Evolutionary conservation across 106 monocot genomes (phyloP).

Genomic region (Platanthera guangdongensis): DNA sequence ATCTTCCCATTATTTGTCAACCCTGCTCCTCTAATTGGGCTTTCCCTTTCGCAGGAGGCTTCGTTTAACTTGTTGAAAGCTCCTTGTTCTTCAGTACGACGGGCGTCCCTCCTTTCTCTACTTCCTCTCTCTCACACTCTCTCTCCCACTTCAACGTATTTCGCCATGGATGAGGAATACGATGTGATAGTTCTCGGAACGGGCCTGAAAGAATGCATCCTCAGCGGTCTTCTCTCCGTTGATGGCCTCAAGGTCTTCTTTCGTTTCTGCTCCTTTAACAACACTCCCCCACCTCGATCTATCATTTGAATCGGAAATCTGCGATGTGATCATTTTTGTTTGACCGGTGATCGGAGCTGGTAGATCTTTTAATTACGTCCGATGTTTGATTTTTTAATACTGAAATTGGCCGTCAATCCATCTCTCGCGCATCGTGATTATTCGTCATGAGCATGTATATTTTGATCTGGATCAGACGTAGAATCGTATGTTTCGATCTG

Average conservation of each 20-base stretch:
- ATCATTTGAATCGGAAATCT: slow-evolving; percentile 1
- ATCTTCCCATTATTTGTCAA: neutral
- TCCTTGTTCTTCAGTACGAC: neutral
- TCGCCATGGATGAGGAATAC: slow-evolving; percentile 86
- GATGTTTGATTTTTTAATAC: neutral
- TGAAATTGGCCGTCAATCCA: neutral
- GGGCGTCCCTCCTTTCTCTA: neutral
- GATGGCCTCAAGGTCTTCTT: slow-evolving; percentile 72
- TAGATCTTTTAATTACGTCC: neutral
- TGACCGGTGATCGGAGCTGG: neutral
- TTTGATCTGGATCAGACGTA: neutral
- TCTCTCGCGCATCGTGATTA: neutral
- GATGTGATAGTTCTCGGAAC: slow-evolving; percentile 89
- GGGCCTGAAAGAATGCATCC: slow-evolving; percentile 91
- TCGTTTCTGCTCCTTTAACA: neutral
- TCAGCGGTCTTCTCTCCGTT: slow-evolving; percentile 91
- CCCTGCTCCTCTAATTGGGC: neutral
- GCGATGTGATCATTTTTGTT: neutral
- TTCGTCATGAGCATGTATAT: neutral
- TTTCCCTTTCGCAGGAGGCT: neutral
- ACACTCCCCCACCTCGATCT: neutral
- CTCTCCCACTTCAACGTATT: neutral
- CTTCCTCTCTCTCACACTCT: neutral
- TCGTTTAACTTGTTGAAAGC: neutral
- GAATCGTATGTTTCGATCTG: neutral